Base-by-base conservation (phyloP, 1,139 yeast species). In the Chernovozyma sophiae-reginae region DNA sequence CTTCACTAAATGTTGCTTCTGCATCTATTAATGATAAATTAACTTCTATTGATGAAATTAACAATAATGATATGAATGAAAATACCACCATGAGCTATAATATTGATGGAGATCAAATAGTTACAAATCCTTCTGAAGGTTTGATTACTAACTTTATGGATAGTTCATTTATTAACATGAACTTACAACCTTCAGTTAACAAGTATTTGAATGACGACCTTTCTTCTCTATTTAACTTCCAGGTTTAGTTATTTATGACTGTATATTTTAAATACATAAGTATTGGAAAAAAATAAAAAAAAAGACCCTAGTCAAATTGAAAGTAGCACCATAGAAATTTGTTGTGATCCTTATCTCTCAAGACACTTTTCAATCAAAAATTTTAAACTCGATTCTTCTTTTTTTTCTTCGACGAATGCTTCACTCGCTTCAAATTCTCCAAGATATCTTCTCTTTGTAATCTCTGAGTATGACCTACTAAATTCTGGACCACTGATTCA, bases 401-500 rank as follows among this genome's bases (percentile, higher is more conserved):
- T 26, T 35, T 43, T 32, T 46, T 52, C 31, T 26, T 26, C 29
- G 6, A 7, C 8, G 29, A 26, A 16, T 16, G 17, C 34, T 55
- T 56, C 11, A 60, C 44, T 32, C 55, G 55, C 40, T 64, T 62
- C 45, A 68, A 52, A 41, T 60, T 59, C 38, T 58, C 69, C 36
- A 71, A 50, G 18, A 73, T 58, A 49, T 75, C 79, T 34, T 74
- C 74, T 38, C 81, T 56, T 44, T 72, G 65, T 30, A 74, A 47
- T 45, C 72, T 70, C 49, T 82, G 89, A 24, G 84, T 79, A 53
- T 81, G 80, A 16, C 85, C 90, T 26, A 81, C 80, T 44, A 81
- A 62, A 45, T 79, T 79, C 53, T 81, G 87, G 26, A 82, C 84
- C 44, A 82, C 86, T 4, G 78, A 68, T 50, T 82, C 89, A 50